Base-by-base conservation (phyloP, 306 rosid genomes). In the Quillaja saponaria region DNA sequence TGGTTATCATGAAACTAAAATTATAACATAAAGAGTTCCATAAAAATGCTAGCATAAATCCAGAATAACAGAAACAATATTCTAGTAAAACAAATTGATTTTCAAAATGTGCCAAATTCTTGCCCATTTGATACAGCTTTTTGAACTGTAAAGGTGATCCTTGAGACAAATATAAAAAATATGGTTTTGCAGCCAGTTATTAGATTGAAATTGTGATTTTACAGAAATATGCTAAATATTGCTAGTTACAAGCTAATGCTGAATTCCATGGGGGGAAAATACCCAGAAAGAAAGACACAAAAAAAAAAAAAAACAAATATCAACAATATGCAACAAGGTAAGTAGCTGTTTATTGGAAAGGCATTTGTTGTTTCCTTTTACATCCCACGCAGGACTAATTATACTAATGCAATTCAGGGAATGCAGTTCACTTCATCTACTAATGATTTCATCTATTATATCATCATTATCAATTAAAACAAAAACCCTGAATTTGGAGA, bases 1-100 rank as follows among this genome's bases (percentile, higher is more conserved):
- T 81, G 78, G 33, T 28, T 64, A 66, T 54, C 47, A 20, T 33
- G 38, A 66, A 67, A 66, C 52, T 25, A 49, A 16, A 52, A 61
- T 13, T 5, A 28, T 13, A 53, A 53, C 6, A 53, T 13, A 33
- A 7, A 39, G 44, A 39, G 10, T 1, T 39, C 44, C 31, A 25
- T 25, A 25, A 2, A 25, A 2, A 25, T 25, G 31, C 31, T 25
- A 25, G 31, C 31, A 25, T 25, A 25, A 25, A 25, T 25, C 4
- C 31, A 25, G 31, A 44, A 13, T 39, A 19, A 31, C 33, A 13
- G 15, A 33, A 45, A 37, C 33, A 25, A 68, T n/a, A 51, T 57
- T 47, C 25, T 13, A 58, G 35, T 15, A 40, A 19, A 57, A 51
- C 34, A 63, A 38, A 1, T 25, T 25, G 31, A 2, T 4, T 25